Evolutionary conservation across 441 rosid species (phyloP).

Genomic region (Raphanus hybrid): DNA sequence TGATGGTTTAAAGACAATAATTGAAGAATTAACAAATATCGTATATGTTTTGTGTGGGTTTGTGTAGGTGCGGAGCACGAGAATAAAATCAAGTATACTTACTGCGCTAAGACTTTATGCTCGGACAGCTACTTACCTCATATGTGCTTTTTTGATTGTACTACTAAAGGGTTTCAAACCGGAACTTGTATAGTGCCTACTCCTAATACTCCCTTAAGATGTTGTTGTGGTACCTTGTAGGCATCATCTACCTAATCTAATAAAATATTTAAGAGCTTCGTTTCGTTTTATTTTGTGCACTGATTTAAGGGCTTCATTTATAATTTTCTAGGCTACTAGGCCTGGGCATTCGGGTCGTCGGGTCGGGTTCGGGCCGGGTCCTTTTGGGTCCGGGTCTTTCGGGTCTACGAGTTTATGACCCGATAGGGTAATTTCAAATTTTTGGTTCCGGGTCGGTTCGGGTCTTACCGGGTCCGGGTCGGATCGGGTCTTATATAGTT

Average conservation of each 20-base stretch:
- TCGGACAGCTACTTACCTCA: not conserved
- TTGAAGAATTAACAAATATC: not conserved
- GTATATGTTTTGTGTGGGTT: not conserved
- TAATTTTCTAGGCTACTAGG: too few relatives aligned
- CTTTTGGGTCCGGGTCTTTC: not conserved
- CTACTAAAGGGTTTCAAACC: not conserved
- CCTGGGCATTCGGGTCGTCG: too few relatives aligned
- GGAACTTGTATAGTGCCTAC: conserved; percentile 5
- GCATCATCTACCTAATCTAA: not conserved
- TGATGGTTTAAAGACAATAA: not conserved
- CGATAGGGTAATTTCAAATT: too few relatives aligned
- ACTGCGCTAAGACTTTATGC: not conserved
- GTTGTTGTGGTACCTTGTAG: not conserved
- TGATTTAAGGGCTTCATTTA: too few relatives aligned
- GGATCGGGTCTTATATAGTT: too few relatives aligned
- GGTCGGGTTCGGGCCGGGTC: too few relatives aligned
- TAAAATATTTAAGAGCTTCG: not conserved
- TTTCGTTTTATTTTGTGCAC: too few relatives aligned
- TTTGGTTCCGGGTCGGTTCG: too few relatives aligned
- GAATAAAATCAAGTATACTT: not conserved
- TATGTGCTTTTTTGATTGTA: not conserved
- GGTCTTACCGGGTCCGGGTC: too few relatives aligned
- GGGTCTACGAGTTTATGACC: not conserved
- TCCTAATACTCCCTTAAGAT: conserved; percentile 6
- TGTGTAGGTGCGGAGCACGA: not conserved